Base-by-base conservation (phyloP, 1,139 yeast genomes). In the Chernovozyma aurita region DNA sequence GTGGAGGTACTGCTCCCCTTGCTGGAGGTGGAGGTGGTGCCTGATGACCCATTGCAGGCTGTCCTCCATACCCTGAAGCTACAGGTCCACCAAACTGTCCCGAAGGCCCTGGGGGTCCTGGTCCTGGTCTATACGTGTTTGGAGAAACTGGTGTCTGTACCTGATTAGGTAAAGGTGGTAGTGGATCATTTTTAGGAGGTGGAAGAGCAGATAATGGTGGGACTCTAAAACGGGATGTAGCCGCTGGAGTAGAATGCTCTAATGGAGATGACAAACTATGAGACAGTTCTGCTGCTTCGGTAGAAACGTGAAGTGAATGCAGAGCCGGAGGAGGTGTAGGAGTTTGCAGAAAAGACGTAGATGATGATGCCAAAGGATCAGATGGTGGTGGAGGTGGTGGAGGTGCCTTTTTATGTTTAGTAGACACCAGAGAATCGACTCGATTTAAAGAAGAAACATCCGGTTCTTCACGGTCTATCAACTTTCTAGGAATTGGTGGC, bases 401-500 rank as follows among this genome's bases (percentile, higher is more conserved):
- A 1, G 74, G 72, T 1, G 73, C 70, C 47, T 64, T 65, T 39
- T 66, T 67, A 15, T 42, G 42, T 40, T 55, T 61, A 9, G 46
- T 7, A 6, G 28, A 26, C 6, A 9, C 22, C 22, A 20, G 28
- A 6, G 28, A 13, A 16, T 26, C 8, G 28, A 8, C 12, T 26
- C 28, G 6, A 12, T 6, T 16, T 26, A 13, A 13, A 26, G 22
- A 20, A 9, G 6, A 7, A 9, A 7, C 22, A 20, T 20, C 22
- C 6, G 28, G 9, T 12, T 26, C 28, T 11, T 26, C 28, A 7
- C 17, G 28, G 28, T 34, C 18, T 43, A 8, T 26, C 35, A 65
- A 73, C 47, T 73, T 73, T 41, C 92, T 65, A 2, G 95, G 95
- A 38, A 85, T 67, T 15, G 95, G 95, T 2, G 95, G 95, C 51